Percentiles rank a stretch among this genome's conserved stretches.
These are phyloP conservation scores for Prunus armeniaca DNA, from an alignment of 306 rosid species.

Conservation along the genomic window DNA sequence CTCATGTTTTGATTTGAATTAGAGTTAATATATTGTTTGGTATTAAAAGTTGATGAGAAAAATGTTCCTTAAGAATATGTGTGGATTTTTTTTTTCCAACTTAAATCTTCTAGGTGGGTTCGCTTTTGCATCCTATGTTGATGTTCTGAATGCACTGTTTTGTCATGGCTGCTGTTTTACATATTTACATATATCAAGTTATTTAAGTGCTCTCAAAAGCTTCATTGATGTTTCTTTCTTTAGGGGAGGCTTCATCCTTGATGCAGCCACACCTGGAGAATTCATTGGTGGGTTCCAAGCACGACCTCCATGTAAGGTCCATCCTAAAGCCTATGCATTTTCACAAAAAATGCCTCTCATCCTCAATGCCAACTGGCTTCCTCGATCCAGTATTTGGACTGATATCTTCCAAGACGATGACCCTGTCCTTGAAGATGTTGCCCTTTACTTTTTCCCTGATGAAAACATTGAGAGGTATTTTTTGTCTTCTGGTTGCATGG, in stretches of 20 bases:
- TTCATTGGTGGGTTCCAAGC: slow-evolving; percentile 57
- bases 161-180: background rate
- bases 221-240: slow-evolving; percentile 21
- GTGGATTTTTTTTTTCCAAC: background rate
- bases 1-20: background rate
- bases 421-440: slow-evolving; percentile 62
- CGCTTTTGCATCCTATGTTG: background rate
- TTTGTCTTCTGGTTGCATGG: slow-evolving; percentile 23
- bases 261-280: slow-evolving; percentile 14
- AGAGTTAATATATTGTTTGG: background rate
- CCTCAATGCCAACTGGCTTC: slow-evolving; percentile 43
- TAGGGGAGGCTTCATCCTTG: slow-evolving; percentile 63
- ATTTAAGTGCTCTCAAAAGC: background rate
- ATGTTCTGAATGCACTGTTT: background rate
- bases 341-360: slow-evolving; percentile 48
- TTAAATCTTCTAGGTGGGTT: background rate
- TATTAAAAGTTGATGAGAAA: background rate
- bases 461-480: slow-evolving; percentile 44
- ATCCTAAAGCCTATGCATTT: slow-evolving; percentile 38
- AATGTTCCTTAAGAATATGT: background rate
- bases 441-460: slow-evolving; percentile 63
- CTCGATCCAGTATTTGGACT: slow-evolving; percentile 33
- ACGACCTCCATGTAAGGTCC: slow-evolving; percentile 51
- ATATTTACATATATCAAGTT: background rate
- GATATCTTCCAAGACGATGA: slow-evolving; percentile 40